phyloP scores from a whole-genome alignment of 2,329 filamentous ascomycete genomes.

The Sclerotinia nivalis region DNA sequence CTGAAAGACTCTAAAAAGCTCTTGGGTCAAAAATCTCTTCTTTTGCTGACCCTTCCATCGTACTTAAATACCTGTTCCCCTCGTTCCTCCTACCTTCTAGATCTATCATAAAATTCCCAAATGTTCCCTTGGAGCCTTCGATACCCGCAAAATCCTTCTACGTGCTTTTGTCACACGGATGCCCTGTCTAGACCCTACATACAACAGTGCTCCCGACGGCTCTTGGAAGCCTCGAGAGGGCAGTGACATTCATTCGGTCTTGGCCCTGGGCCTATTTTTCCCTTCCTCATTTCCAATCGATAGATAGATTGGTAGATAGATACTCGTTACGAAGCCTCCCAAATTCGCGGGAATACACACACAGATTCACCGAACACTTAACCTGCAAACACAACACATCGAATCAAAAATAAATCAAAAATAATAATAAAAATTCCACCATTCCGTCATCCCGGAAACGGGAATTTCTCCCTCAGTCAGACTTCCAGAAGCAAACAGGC shows the following conservation, averaged over 20 bases:
- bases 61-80: slow-evolving; percentile 17
- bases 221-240: slow-evolving; percentile 17
- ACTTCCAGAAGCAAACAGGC: slow-evolving; percentile 14
- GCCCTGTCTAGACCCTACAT: slow-evolving; percentile 15
- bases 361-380: not conserved
- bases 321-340: slow-evolving; percentile 2
- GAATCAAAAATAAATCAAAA: not conserved
- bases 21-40: not conserved
- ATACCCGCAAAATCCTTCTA: not conserved
- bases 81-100: slow-evolving; percentile 1
- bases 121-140: slow-evolving; percentile 1
- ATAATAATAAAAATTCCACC: not conserved
- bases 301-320: not conserved
- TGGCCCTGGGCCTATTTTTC: not conserved
- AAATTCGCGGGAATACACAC: not conserved
- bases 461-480: not conserved
- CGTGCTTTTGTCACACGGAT: slow-evolving; percentile 1
- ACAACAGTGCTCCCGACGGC: slow-evolving; percentile 13
- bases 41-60: not conserved
- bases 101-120: not conserved
- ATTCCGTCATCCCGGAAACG: not conserved
- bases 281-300: not conserved
- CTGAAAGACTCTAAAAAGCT: slow-evolving; percentile 17
- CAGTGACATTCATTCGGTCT: slow-evolving; percentile 20
- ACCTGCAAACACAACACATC: not conserved